Conservation (phyloP, 169 alveolate species). For the Amoebophrya sp. region DNA sequence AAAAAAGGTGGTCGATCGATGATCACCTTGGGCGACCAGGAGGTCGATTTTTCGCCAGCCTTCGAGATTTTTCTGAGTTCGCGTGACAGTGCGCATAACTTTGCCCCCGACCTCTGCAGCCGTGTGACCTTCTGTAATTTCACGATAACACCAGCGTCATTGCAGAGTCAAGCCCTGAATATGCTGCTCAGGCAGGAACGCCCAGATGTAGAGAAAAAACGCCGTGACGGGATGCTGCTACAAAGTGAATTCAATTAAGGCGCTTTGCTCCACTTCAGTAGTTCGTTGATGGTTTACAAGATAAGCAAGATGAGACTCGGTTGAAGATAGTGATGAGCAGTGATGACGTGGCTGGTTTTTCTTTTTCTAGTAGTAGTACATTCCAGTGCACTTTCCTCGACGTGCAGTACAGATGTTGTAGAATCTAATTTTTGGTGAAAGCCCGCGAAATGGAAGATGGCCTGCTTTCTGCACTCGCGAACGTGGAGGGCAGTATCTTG, state of each 20-base stretch:
- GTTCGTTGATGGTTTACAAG: neutral
- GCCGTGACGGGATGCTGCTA: slow-evolving; percentile 81
- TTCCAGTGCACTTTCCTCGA: too few species aligned
- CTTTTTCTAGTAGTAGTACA: too few species aligned
- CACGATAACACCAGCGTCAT: slow-evolving; percentile 90
- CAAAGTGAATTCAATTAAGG: slow-evolving; percentile 80
- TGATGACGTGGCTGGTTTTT: too few species aligned
- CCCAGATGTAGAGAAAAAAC: slow-evolving; percentile 91
- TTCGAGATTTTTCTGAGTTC: slow-evolving; percentile 90
- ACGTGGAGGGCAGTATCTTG: slow-evolving; percentile 87
- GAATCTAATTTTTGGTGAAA: slow-evolving; percentile 61
- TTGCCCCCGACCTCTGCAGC: slow-evolving; percentile 94
- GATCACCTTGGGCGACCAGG: slow-evolving; percentile 92
- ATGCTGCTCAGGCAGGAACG: slow-evolving; percentile 84
- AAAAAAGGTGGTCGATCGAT: slow-evolving; percentile 90
- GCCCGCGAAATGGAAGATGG: slow-evolving; percentile 91
- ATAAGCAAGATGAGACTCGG: slow-evolving; percentile 13
- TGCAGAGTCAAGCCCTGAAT: slow-evolving; percentile 78
- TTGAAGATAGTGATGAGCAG: slow-evolving; percentile 42
- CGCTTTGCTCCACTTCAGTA: neutral
- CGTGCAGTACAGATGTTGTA: too few species aligned
- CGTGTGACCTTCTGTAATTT: slow-evolving; percentile 94
- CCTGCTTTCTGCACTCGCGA: slow-evolving; percentile 83
- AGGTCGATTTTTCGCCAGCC: slow-evolving; percentile 88
- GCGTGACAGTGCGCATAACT: slow-evolving; percentile 85